Percentiles rank a stretch among this genome's conserved stretches.
Evolutionary conservation across 2,329 filamentous ascomycete species (phyloP).

Genomic region (Cytospora piceicola): DNA sequence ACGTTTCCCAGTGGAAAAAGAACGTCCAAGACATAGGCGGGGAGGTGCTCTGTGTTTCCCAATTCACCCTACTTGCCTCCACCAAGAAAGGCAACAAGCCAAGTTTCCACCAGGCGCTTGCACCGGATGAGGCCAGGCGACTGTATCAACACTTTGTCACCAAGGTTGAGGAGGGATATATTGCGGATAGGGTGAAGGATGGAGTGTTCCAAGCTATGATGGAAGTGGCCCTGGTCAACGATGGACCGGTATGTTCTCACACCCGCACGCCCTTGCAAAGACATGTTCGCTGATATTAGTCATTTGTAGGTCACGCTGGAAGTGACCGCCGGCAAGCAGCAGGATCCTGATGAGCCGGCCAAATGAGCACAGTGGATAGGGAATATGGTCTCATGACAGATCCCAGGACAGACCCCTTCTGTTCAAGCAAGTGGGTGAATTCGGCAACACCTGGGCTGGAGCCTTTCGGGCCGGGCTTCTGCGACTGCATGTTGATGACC

Average conservation of each 20-base stretch:
- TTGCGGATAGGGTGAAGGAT: constrained; percentile 78
- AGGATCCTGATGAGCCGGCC: constrained; percentile 14
- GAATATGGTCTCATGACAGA: neutral
- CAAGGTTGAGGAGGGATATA: constrained; percentile 74
- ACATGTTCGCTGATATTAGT: constrained; percentile 19
- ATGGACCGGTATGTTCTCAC: constrained; percentile 61
- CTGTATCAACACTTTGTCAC: constrained; percentile 85
- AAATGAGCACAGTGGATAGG: neutral
- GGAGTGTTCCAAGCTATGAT: constrained; percentile 99
- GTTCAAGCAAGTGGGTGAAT: neutral
- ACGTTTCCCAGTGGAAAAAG: constrained; percentile 74
- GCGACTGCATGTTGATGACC: neutral
- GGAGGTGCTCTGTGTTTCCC: constrained; percentile 95
- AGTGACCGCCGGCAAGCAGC: constrained; percentile 22
- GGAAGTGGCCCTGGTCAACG: constrained; percentile 92
- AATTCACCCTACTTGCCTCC: constrained; percentile 90
- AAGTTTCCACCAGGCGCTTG: constrained; percentile 88
- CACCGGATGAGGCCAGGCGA: constrained; percentile 74
- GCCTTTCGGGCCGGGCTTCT: neutral
- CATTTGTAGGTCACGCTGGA: constrained; percentile 43
- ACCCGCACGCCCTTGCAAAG: neutral
- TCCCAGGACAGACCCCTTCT: neutral
- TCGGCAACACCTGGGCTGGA: neutral
- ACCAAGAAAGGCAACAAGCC: constrained; percentile 97
- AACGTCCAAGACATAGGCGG: constrained; percentile 87